Evolutionary conservation across 2,329 filamentous ascomycete species (phyloP).

Genomic region (Neobulgaria alba): DNA sequence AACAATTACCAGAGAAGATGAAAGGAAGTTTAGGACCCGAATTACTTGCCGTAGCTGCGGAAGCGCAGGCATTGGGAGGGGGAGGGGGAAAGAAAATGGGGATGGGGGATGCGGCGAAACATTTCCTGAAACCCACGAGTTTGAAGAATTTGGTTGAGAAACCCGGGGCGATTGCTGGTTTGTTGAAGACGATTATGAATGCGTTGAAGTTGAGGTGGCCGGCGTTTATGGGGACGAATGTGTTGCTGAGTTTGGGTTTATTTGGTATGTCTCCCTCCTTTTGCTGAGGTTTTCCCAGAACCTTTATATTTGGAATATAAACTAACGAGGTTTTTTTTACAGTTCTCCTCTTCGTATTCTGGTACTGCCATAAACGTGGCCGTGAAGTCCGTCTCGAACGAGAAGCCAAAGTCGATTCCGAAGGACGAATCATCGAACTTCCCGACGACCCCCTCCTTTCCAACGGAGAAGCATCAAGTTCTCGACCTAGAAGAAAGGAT

Average conservation of each 20-base stretch:
- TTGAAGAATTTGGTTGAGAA: constrained; percentile 76
- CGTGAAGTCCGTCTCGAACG: constrained; percentile 63
- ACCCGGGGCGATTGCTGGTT: constrained; percentile 73
- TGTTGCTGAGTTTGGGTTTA: constrained; percentile 80
- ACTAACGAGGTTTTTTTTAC: constrained; percentile 1
- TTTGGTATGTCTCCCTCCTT: constrained; percentile 56
- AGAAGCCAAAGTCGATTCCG: constrained; percentile 20
- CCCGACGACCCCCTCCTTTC: neutral
- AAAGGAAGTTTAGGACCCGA: constrained; percentile 71
- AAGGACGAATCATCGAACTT: constrained; percentile 12
- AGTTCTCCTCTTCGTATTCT: constrained; percentile 86
- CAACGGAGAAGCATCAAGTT: too few relatives aligned
- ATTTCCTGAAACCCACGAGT: constrained; percentile 60
- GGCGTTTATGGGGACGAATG: constrained; percentile 82
- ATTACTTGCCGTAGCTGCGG: constrained; percentile 68
- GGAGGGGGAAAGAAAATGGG: constrained; percentile 33
- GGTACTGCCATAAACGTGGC: constrained; percentile 97
- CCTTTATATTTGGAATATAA: constrained; percentile 6
- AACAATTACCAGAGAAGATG: constrained; percentile 73
- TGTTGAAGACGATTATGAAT: constrained; percentile 85
- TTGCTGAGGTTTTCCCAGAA: neutral
- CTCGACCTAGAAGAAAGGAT: too few relatives aligned
- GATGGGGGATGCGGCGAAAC: constrained; percentile 41
- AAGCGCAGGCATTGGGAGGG: constrained; percentile 44
- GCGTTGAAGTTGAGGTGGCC: constrained; percentile 84